Base-by-base conservation (phyloP, 202 grass and related monocot genomes). In the Brachypodium distachyon region DNA sequence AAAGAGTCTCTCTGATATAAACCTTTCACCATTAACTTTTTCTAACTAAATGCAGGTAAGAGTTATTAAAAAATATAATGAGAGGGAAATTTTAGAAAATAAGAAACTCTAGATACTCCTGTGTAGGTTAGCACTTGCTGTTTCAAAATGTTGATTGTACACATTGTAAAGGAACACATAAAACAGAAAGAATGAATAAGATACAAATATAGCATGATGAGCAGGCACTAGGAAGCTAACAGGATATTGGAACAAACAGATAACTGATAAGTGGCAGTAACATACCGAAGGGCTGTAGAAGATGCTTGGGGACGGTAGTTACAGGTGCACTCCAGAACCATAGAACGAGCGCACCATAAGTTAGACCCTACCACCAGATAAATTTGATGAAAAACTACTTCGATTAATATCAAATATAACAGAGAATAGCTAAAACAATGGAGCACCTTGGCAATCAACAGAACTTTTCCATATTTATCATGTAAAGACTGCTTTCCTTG, bases 271-370 rank as follows among this genome's bases (percentile, higher is more conserved):
- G 62, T 33, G 52, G 17, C 69, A 77, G 22, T 33, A 48, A 70
- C 81, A 46, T 94, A 97, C 91, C 94, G 22, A 97, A 97, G 34
- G 94, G 91, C 59, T 97, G 94, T 59, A 97, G 61, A 70, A 97
- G 84, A 81, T 95, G 89, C 51, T 95, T 52, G 57, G 96, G 91
- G 69, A 95, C 85, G 50, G 83, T 87, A 54, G 96, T 77, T 44
- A 99, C 82, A 42, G 89, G 91, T 72, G 42, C 41, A 40, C 89
- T 86, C 96, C 91, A 99, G 72, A 90, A 99, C 59, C 14, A 84
- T 64, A 89, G 73, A 69, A 83, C 17, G 37, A 99, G 81, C 27
- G 26, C 5, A 60, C 57, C 74, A 80, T 90, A 95, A 18, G 90
- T 67, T 58, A 95, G 47, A 41, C 90, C 91, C 96, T 99, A 85